Base-by-base conservation (phyloP, 805 yeast genomes). In the Ogataea saltuana region DNA sequence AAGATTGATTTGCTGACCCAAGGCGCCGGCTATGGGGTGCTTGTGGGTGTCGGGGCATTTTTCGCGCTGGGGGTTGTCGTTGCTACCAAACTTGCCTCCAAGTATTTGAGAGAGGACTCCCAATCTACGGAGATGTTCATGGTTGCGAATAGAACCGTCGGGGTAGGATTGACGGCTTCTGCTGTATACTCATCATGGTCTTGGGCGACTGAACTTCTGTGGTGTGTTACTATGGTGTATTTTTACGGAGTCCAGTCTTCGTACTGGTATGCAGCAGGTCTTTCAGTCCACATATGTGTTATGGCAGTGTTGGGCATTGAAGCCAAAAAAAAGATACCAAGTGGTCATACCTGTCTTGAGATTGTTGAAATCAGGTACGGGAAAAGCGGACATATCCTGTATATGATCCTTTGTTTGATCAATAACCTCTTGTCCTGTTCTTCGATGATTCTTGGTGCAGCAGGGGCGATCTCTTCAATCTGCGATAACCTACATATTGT, bases 71-170 rank as follows among this genome's bases (percentile, higher is more conserved):
- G 64, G 20, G 59, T 63, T 51, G 48, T 61, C 12, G 40, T 58
- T 27, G 56, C 64, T 38, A 64, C 63, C 15, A 65, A 62, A 33
- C 35, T 45, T 12, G 46, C 58, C 40, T 42, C 51, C 9, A 45
- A 38, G 15, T 60, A 54, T 38, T 33, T 50, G 16, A 52, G 54
- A 8, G 61, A 61, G 34, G 53, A 53, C 16, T 55, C 43, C 20
- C 53, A 41, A 39, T 54, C 42, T 33, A 53, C 65, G 29, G 66
- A 80, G 49, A 89, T 90, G 63, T 88, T 82, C 63, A 85, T 88
- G 69, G 74, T 74, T 53, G 81, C 88, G 35, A 88, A 83, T 61
- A 63, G 77, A 30, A 59, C 72, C 39, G 70, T 87, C 20, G 91
- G 90, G 1, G 49, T 56, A 10, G 67, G 65, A 8, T 42, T 62